These are phyloP conservation scores for Colletotrichum endophyticum DNA, from an alignment of 2,329 filamentous ascomycete genomes.

Conservation along the genomic window DNA sequence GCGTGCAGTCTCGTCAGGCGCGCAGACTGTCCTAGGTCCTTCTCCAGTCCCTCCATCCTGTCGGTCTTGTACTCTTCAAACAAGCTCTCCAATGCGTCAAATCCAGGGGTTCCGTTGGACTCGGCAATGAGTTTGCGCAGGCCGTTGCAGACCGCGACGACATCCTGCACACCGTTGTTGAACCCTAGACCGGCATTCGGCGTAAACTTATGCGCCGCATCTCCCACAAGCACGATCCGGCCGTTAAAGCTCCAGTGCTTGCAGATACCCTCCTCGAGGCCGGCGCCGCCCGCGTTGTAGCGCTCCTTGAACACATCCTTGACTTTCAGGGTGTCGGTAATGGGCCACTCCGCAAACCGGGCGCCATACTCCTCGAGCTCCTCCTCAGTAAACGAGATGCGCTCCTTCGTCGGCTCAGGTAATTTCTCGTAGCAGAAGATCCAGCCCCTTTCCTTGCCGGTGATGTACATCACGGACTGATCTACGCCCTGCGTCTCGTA, in stretches of 20 bases:
- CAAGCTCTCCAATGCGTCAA: background rate
- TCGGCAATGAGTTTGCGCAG: conserved; percentile 19
- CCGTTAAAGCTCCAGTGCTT: conserved; percentile 38
- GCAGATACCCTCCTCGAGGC: conserved; percentile 41
- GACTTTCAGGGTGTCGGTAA: conserved; percentile 30
- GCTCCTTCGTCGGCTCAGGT: conserved; percentile 26
- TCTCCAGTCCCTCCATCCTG: conserved; percentile 13
- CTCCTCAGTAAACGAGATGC: conserved; percentile 25
- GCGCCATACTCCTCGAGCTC: conserved; percentile 29
- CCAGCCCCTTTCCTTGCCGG: conserved; percentile 31
- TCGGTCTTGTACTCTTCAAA: conserved; percentile 25
- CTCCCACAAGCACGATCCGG: conserved; percentile 38
- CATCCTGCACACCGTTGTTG: conserved; percentile 39
- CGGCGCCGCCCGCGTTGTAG: conserved; percentile 30
- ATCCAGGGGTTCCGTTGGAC: background rate
- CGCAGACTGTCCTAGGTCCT: conserved; percentile 20
- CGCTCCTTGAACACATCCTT: conserved; percentile 32
- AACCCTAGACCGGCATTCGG: conserved; percentile 38
- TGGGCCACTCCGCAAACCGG: conserved; percentile 28
- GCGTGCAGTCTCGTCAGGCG: conserved; percentile 27
- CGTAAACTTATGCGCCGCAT: conserved; percentile 42
- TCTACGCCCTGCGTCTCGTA: conserved; percentile 34
- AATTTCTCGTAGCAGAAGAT: conserved; percentile 38
- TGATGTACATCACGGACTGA: conserved; percentile 31
- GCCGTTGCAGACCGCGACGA: conserved; percentile 31